Conservation (phyloP, 2,329 filamentous ascomycete genomes). For the Monilinia polystroma region DNA sequence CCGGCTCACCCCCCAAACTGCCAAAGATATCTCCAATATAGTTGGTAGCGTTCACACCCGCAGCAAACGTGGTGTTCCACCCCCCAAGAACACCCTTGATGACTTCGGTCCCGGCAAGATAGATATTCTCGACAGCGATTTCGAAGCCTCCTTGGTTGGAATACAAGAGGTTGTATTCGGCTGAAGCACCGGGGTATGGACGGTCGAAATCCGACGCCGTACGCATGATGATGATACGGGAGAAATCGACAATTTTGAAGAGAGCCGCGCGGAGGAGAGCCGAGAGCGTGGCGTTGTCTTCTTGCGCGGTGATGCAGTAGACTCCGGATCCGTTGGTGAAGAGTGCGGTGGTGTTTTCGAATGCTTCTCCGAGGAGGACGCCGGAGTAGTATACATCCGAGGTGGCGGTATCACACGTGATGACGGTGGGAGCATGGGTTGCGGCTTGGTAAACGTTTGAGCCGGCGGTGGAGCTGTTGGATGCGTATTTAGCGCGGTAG, state of each 20-base stretch:
- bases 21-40: constrained; percentile 72
- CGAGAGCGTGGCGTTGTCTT: constrained; percentile 69
- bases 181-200: constrained; percentile 56
- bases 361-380: constrained; percentile 57
- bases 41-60: constrained; percentile 50
- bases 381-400: constrained; percentile 73
- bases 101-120: constrained; percentile 62
- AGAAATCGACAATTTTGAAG: constrained; percentile 58
- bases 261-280: constrained; percentile 60
- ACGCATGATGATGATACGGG: constrained; percentile 65
- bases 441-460: constrained; percentile 47
- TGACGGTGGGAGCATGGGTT: constrained; percentile 52
- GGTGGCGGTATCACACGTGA: constrained; percentile 66
- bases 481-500: constrained; percentile 48
- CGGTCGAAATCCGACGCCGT: constrained; percentile 72
- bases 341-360: constrained; percentile 61
- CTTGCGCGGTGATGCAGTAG: constrained; percentile 71
- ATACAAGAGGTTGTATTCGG: constrained; percentile 59
- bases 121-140: constrained; percentile 65
- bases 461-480: constrained; percentile 49
- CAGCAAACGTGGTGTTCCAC: constrained; percentile 59
- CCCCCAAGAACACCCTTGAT: constrained; percentile 56
- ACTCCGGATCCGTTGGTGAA: constrained; percentile 66
- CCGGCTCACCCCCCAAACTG: constrained; percentile 60
- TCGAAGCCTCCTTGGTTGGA: constrained; percentile 62